Base-by-base conservation (phyloP, 768 basidiomycete genomes). In the Panaeolus cyanescens region DNA sequence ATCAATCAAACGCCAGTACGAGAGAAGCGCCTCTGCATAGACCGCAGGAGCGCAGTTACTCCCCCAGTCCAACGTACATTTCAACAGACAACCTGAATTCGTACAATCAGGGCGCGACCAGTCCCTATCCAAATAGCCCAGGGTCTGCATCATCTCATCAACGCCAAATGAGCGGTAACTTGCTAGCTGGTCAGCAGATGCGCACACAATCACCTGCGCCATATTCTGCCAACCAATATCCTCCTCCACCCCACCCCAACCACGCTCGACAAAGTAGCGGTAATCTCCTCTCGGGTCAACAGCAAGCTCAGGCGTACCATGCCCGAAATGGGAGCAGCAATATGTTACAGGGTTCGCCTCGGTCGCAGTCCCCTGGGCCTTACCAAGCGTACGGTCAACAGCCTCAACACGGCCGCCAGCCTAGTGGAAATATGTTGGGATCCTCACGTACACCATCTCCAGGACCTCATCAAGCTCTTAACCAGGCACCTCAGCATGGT, bases 1-100 rank as follows among this genome's bases (percentile, higher is more conserved):
- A 78, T 63, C 58, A 69, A 60, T 63, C 63, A 59, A 75, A 61
- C 67, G 76, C 77, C 10, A 79, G 75, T 4, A 78, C 77, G 62
- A 77, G 87, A 50, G 85, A 89, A 65, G 88, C 88, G 5, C 84
- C 90, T 1, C 69, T 85, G 1, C 88, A 91, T 67, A 80, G 90
- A 59, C 88, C 87, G 5, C 80, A 78, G 70, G 77, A 77, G 61
- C 66, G 76, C 19, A 67, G 70, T 31, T 76, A 78, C 62, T 75
- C 78, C 13, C 75, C 77, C 40, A 75, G 68, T 57, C 76, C 77
- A 33, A 72, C 74, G 36, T 77, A 75, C 60, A 63, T 61, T n/a
- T 74, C 75, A 6, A 72, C 71, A 8, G 69, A 72, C 30, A 67
- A 65, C 32, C 61, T 68, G 31, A 59, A 59, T 32, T 28, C 45